Evolutionary conservation across 106 monocot genomes (phyloP).

Genomic region (Gastrodia elata): DNA sequence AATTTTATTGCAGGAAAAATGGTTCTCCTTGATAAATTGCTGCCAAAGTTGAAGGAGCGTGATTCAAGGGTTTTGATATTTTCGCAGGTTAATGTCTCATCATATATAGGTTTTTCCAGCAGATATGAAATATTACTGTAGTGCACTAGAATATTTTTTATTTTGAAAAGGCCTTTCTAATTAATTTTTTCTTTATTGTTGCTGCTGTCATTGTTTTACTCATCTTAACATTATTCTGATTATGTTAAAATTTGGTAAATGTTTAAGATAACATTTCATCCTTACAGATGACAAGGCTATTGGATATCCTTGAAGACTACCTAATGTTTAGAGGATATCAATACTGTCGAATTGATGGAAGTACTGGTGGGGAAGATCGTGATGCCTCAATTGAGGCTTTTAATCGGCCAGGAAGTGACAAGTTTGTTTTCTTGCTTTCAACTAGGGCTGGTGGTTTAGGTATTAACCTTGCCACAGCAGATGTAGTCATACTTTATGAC

Average conservation of each 20-base stretch:
- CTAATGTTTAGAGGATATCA: conserved; percentile 65
- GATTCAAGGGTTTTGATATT: conserved; percentile 84
- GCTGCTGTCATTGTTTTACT: too few relatives aligned
- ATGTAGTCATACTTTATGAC: conserved; percentile 93
- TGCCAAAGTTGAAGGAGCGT: conserved; percentile 80
- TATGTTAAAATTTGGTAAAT: background rate
- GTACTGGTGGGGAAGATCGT: conserved; percentile 86
- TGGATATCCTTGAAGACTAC: conserved; percentile 92
- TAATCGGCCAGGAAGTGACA: conserved; percentile 79
- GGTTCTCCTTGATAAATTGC: conserved; percentile 86
- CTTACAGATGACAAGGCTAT: conserved; percentile 76
- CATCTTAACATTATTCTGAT: background rate
- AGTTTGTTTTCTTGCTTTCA: conserved; percentile 85
- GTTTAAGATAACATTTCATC: background rate
- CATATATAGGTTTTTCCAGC: background rate
- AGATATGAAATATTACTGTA: background rate
- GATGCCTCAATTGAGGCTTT: conserved; percentile 83
- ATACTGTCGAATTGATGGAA: conserved; percentile 91
- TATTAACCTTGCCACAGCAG: conserved; percentile 92
- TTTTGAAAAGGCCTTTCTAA: background rate
- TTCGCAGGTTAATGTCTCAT: conserved; percentile 41
- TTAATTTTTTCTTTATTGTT: background rate
- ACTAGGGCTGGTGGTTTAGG: conserved; percentile 96
- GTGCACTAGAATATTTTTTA: background rate
- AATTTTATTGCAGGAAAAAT: conserved; percentile 63